Base-by-base conservation (phyloP, 257 asterid genomes). In the Leptodermis oblonga region DNA sequence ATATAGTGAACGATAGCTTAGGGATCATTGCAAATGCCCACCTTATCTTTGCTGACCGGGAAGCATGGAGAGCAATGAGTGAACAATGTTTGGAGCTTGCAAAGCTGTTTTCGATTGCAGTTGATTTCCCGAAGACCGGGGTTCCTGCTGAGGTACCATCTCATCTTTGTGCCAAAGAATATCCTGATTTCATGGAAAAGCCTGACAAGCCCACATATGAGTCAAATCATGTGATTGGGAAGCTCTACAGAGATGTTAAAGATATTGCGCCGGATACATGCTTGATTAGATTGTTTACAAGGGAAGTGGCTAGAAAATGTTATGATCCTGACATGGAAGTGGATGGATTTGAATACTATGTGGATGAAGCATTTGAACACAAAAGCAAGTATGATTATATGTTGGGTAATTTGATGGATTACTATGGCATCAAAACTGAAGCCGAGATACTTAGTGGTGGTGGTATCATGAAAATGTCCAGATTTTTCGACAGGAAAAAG, bases 121-220 rank as follows among this genome's bases (percentile, higher is more conserved):
- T 92, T 14, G 98, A 90, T 76, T 92, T 92, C 30, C 95, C 97
- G 0, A 90, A 90, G 71, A 92, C 98, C 0, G 98, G 97, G 10
- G 69, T 92, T 68, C 97, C 98, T 0, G 98, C 98, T 4, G 89
- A 74, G 77, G 88, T 92, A 70, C 95, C 98, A 5, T 26, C 92
- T 33, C 20, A 83, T 30, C 71, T 92, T 13, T 96, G 97, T 4
- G 93, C 80, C 42, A 88, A 83, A 77, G 89, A 82, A 37, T 92
- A 85, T 59, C 98, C 98, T 0, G 98, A 92, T 73, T 92, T 92
- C 86, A 92, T 92, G 98, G 98, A 88, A 11, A 92, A 92, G 79
- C 79, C 84, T 1, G 96, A 90, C 78, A 88, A 85, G 80, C 7
- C 75, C 3, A 78, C 76, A 17, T 92, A 92, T 12, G 60, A 2